phyloP scores from a whole-genome alignment of 2,329 filamentous ascomycete genomes.

The Pseudogymnoascus sp. region DNA sequence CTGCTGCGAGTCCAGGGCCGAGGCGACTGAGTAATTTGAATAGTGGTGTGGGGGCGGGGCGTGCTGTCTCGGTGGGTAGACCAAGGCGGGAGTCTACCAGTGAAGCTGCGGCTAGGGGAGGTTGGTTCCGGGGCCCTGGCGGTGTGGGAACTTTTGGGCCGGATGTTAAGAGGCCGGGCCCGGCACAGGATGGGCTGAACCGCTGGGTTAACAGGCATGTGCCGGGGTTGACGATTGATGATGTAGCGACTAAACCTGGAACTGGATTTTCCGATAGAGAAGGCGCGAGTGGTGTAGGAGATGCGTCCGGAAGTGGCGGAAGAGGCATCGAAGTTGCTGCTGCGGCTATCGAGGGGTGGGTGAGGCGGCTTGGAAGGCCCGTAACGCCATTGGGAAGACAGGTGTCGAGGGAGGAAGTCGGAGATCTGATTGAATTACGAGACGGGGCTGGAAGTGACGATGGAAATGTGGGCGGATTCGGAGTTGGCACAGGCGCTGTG shows the following conservation, averaged over 20 bases:
- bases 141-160: slow-evolving; percentile 76
- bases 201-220: slow-evolving; percentile 45
- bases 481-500: slow-evolving; percentile 18
- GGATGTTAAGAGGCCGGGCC: slow-evolving; percentile 66
- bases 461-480: slow-evolving; percentile 28
- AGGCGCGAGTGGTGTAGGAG: slow-evolving; percentile 42
- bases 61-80: neutral
- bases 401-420: slow-evolving; percentile 38
- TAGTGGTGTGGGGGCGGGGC: slow-evolving; percentile 27
- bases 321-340: slow-evolving; percentile 57
- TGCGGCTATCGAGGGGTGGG: slow-evolving; percentile 81
- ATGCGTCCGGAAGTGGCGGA: slow-evolving; percentile 29
- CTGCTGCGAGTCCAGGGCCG: slow-evolving; percentile 15
- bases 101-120: slow-evolving; percentile 36
- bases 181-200: slow-evolving; percentile 76
- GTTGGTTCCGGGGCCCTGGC: slow-evolving; percentile 73
- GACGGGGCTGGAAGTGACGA: slow-evolving; percentile 53
- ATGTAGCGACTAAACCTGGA: slow-evolving; percentile 22
- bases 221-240: slow-evolving; percentile 18
- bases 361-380: slow-evolving; percentile 61
- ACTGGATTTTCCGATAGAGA: slow-evolving; percentile 16
- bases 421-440: slow-evolving; percentile 65
- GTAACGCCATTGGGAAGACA: slow-evolving; percentile 37
- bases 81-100: slow-evolving; percentile 25
- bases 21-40: slow-evolving; percentile 23